Evolutionary conservation across 805 yeast genomes (phyloP).

Genomic region (Starmerella riodocensis): DNA sequence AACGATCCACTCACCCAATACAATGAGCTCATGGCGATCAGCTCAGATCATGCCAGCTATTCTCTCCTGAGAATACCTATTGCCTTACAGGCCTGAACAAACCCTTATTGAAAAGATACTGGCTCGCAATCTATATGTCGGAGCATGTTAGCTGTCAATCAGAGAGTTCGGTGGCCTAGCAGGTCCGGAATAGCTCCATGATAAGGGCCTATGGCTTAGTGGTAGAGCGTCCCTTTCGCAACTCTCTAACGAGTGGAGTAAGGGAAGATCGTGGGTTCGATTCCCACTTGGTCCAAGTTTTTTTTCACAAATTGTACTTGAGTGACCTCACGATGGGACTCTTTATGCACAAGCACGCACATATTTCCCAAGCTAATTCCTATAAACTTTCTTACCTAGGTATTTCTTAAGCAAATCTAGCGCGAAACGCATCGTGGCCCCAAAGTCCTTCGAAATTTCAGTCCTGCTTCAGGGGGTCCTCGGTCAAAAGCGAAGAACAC

Average conservation of each 20-base stretch:
- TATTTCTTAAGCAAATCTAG: not conserved
- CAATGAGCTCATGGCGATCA: too few relatives aligned
- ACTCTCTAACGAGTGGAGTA: conserved; percentile 8
- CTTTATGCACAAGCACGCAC: not conserved
- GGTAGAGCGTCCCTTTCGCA: conserved; percentile 99
- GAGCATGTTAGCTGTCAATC: too few relatives aligned
- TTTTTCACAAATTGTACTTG: conserved; percentile 1
- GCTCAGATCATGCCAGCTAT: too few relatives aligned
- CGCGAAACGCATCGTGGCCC: too few relatives aligned
- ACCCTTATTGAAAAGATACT: too few relatives aligned
- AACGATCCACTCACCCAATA: too few relatives aligned
- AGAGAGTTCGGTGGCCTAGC: not conserved
- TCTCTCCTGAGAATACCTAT: too few relatives aligned
- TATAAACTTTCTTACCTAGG: not conserved
- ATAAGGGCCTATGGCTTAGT: conserved; percentile 59
- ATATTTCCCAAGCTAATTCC: not conserved
- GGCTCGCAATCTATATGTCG: too few relatives aligned
- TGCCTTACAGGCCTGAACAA: too few relatives aligned
- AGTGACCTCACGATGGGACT: not conserved
- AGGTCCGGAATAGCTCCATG: not conserved
- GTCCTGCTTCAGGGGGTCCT: not conserved
- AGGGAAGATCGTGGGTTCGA: conserved; percentile 33
- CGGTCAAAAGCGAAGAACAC: conserved; percentile 2
- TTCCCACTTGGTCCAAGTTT: conserved; percentile 30
- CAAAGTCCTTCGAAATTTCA: not conserved